Evolutionary conservation across 331 rosid genomes (phyloP).

Genomic region (Telfairia occidentalis): DNA sequence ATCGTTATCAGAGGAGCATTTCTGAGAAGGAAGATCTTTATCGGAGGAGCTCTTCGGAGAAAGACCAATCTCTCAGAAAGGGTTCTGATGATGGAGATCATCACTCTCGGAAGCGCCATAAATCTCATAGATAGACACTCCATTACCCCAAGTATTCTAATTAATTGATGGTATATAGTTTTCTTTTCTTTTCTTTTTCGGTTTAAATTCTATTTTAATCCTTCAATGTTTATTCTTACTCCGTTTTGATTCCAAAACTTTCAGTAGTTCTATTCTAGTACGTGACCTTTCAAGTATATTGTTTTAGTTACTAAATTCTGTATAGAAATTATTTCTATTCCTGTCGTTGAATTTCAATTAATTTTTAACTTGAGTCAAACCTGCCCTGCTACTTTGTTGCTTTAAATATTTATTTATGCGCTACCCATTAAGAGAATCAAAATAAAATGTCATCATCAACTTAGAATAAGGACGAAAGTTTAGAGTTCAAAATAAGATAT

Average conservation of each 20-base stretch:
- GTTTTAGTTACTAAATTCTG: background rate
- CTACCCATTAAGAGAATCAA: no score
- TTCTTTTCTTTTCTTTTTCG: no score
- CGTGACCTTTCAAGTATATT: background rate
- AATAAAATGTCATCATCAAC: background rate
- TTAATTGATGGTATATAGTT: background rate
- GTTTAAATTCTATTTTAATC: no score
- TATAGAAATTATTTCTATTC: no score
- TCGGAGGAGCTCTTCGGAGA: constrained; percentile 18
- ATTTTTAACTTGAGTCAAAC: no score
- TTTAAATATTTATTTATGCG: no score
- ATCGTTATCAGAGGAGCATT: constrained; percentile 17
- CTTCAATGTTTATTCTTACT: background rate
- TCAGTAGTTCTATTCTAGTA: background rate
- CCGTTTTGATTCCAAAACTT: background rate
- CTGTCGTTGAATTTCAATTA: background rate
- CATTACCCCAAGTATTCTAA: background rate
- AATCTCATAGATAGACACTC: constrained; percentile 25
- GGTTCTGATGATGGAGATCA: constrained; percentile 12
- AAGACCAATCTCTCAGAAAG: constrained; percentile 10
- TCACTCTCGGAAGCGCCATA: constrained; percentile 23
- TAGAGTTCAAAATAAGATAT: background rate
- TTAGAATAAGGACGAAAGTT: background rate
- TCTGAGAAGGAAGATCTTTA: constrained; percentile 23
- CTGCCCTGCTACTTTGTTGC: no score